Evolutionary conservation across 139 green algal genomes (phyloP).

Genomic region (Yamagishiella unicocca): DNA sequence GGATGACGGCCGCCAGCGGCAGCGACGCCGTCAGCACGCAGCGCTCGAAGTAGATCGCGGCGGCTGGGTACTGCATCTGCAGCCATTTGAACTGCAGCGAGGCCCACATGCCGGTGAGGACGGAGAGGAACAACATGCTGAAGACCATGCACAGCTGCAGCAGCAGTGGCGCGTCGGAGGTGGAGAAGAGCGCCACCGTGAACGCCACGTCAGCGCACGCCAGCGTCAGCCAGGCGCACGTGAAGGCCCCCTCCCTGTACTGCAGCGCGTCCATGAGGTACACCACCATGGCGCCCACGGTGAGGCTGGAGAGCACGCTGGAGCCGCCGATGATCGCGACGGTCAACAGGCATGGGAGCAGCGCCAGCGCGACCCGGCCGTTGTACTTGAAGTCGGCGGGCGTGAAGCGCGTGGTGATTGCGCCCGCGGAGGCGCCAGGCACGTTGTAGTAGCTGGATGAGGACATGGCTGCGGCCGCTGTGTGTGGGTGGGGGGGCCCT

Average conservation of each 20-base stretch:
- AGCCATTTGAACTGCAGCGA: conserved; percentile 95
- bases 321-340: conserved; percentile 80
- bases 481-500: not conserved
- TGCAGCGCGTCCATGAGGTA: conserved; percentile 94
- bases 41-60: conserved; percentile 90
- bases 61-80: conserved; percentile 85
- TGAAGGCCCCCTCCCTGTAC: conserved; percentile 85
- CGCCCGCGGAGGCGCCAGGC: not conserved
- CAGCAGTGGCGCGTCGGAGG: conserved; percentile 24
- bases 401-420: conserved; percentile 56
- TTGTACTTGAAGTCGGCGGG: conserved; percentile 82
- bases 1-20: conserved; percentile 74
- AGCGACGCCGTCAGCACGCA: conserved; percentile 81
- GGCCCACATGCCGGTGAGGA: conserved; percentile 76
- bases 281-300: conserved; percentile 78
- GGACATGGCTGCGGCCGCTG: not conserved
- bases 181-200: conserved; percentile 50
- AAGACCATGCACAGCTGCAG: conserved; percentile 51
- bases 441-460: not conserved
- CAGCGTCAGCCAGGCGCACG: conserved; percentile 84
- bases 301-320: conserved; percentile 69
- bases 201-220: conserved; percentile 71
- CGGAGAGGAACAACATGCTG: conserved; percentile 1
- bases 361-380: conserved; percentile 74
- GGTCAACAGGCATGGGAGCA: conserved; percentile 85